phyloP scores from a whole-genome alignment of 352 stramenopile genomes.

The Phytophthora hybrid region DNA sequence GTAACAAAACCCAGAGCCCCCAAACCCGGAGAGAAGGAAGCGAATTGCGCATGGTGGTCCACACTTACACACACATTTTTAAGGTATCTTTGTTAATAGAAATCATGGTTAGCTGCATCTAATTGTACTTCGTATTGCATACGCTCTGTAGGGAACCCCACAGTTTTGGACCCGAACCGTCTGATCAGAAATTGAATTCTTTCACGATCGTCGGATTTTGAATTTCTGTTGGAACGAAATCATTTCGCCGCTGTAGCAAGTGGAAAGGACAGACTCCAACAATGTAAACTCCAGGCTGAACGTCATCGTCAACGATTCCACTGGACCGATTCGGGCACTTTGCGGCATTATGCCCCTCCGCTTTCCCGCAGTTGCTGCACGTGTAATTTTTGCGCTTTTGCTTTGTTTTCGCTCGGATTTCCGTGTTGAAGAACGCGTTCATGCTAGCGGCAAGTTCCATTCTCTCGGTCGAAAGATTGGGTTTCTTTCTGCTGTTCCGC shows the following conservation, averaged over 20 bases:
- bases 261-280: constrained; percentile 3
- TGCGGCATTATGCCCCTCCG: constrained; percentile 7
- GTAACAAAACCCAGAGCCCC: constrained; percentile 24
- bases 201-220: constrained; percentile 9
- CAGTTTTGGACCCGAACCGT: constrained; percentile 4
- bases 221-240: not conserved
- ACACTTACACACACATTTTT: not conserved
- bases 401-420: not conserved
- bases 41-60: not conserved
- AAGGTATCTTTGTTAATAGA: constrained; percentile 17
- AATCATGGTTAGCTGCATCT: constrained; percentile 12
- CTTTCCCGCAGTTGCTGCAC: not conserved
- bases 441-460: not conserved
- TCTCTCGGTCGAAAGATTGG: not conserved
- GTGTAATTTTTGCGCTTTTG: constrained; percentile 3
- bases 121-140: constrained; percentile 21
- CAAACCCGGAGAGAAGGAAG: constrained; percentile 22
- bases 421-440: not conserved
- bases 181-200: constrained; percentile 17
- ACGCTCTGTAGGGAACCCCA: constrained; percentile 21
- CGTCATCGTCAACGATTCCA: constrained; percentile 2
- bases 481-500: not conserved
- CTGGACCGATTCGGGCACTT: constrained; percentile 4
- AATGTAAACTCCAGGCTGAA: constrained; percentile 7
- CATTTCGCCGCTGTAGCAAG: not conserved